Base-by-base conservation (phyloP, 2,329 filamentous ascomycete genomes). In the Periconia sp. region DNA sequence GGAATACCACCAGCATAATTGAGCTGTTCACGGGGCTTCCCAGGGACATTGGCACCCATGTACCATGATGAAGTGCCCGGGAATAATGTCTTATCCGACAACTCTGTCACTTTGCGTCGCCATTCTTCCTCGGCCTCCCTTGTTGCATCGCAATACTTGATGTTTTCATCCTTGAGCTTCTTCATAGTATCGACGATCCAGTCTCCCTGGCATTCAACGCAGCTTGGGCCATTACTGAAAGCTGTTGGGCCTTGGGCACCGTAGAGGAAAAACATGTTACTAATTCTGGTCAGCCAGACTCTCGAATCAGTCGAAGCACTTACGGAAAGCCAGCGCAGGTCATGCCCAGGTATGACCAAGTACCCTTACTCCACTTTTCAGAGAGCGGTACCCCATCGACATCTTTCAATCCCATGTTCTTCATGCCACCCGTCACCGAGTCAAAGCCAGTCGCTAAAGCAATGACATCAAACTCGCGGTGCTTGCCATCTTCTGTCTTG, bases 381-480 rank as follows among this genome's bases (percentile, higher is more conserved):
- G 53, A 43, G 5, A 73, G 47, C n/a, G 64, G 54, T 15, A 67
- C 56, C 6, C 70, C 70, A 33, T 72, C 59, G 5, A 70, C 60
- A 30, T 71, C 66, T 29, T 56, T 63, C 34, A 71, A 38, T 1
- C 65, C 67, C 66, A 71, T 70, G 19, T 63, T 73, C 49, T 67
- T 71, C 54, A 75, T 72, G 5, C 65, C 70, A 4, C 68, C 66
- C 4, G 73, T 75, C 11, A 76, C 70, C 9, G 66, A 66, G 41
- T 77, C 74, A 44, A 76, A 77, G 13, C 74, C 74, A 4, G 74
- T 77, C 3, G 73, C 74, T 8, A 75, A 59, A 11, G 70, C 72
- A 34, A 76, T 68, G 13, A 75, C 61, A 33, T 77, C 73, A 29
- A 75, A 71, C 33, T 75, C 72, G 24, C 68, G 64, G 24, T 62